Evolutionary conservation across 2,329 filamentous ascomycete species (phyloP), one percentile per base, ranked within the genome.

Genomic region (Ascochyta fabae): DNA sequence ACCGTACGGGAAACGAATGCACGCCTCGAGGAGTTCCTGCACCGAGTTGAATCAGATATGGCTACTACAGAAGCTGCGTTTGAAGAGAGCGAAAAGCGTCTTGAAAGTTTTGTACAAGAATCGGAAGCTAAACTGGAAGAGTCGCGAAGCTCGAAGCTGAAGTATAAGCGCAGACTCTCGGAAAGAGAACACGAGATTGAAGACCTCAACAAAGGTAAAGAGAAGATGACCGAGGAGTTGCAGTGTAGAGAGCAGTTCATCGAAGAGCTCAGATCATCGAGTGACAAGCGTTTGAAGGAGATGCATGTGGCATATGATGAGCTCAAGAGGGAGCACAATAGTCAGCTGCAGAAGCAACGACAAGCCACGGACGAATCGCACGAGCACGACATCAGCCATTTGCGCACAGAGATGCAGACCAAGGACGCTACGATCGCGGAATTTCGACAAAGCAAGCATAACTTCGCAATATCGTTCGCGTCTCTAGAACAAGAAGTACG

Each of bases 11-110:
- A 66, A 5, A 69, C 70, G 6, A 76, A 76, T 46, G 45, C 66
- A 35, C 61, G 61, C 1, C 60, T 76, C 2, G 73, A 75, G 41
- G 56, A 59, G 0, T 72, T 75, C 52, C 60, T 76, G 9, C 67
- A 66, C 40, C 66, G 68, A 27, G 61, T 71, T 1, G 62, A 74
- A 39, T 54, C 66, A 22, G 71, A 72, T 31, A 72, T 74, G 66
- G 55, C 60, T 1, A 60, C 48, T 3, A 69, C 72, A 9, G 69
- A 73, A 46, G 65, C 61, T 41, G 69, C 69, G 1, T 62, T 72
- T 8, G 67, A 69, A 24, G 69, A 71, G 23, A 75, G 69, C 23
- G 61, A 70, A 45, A 68, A 59, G 27, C 69, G 62, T 12, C 58
- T 74, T 4, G 60, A 67, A 23, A 59, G 60, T 10, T 72, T 70